phyloP scores from a whole-genome alignment of 1,139 yeast genomes.

The Suhomyces guaymorum region DNA sequence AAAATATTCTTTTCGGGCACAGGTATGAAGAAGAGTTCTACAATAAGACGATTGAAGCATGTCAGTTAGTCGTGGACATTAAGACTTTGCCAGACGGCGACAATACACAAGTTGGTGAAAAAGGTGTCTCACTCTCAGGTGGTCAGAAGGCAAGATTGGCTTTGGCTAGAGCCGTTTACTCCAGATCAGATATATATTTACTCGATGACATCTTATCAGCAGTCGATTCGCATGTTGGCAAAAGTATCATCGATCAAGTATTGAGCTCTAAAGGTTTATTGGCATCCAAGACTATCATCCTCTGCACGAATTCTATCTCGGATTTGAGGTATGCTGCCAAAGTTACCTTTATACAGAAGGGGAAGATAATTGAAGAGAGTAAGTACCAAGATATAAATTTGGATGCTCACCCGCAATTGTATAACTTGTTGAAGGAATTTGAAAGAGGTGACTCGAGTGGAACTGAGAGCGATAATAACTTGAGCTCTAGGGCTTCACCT shows the following conservation, averaged over 20 bases:
- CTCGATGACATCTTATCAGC: constrained; percentile 91
- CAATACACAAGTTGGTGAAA: constrained; percentile 90
- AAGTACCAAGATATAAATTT: constrained; percentile 16
- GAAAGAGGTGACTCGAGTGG: constrained; percentile 15
- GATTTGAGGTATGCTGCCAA: constrained; percentile 35
- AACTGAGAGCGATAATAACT: neutral
- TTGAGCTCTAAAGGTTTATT: constrained; percentile 31
- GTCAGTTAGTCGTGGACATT: constrained; percentile 76
- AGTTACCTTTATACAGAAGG: constrained; percentile 30
- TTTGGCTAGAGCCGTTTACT: constrained; percentile 91
- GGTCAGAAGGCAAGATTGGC: constrained; percentile 96
- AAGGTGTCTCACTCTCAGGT: constrained; percentile 95
- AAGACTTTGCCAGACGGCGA: constrained; percentile 85
- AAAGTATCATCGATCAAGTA: constrained; percentile 36
- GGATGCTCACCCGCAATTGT: constrained; percentile 26
- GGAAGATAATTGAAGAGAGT: constrained; percentile 29
- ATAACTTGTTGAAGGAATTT: constrained; percentile 26
- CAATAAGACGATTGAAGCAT: constrained; percentile 75
- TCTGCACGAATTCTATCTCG: constrained; percentile 41
- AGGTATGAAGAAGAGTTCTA: constrained; percentile 79
- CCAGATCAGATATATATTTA: constrained; percentile 88
- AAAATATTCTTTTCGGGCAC: constrained; percentile 87
- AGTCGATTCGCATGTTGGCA: constrained; percentile 93
- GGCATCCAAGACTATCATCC: constrained; percentile 33
- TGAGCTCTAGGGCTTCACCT: neutral